A percentile compares a stretch with the other conserved stretches of the same genome.
phyloP scores from a whole-genome alignment of 176 grass and related monocot species.

The Zoysia japonica region DNA sequence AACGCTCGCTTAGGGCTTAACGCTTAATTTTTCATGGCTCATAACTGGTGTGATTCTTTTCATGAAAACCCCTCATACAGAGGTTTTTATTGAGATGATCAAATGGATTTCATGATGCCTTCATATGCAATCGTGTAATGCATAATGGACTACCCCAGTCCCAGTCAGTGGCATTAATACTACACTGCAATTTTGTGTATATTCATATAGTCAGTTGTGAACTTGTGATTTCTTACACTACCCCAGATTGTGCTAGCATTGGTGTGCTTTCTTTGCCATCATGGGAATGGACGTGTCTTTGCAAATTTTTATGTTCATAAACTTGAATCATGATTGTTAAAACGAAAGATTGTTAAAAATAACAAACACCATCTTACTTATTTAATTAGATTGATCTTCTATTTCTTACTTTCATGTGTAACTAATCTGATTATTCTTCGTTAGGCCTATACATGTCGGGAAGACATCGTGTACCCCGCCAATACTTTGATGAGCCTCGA shows the following conservation, averaged over 20 bases:
- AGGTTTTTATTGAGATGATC: not conserved
- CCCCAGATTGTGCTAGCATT: not conserved
- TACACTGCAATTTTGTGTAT: not conserved
- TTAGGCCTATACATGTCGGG: slow-evolving; percentile 59
- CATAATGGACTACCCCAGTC: not conserved
- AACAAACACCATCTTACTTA: not conserved
- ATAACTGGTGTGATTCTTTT: not conserved
- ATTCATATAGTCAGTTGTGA: no score
- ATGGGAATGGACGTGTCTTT: not conserved
- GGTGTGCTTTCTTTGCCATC: not conserved
- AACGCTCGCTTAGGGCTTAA: no score
- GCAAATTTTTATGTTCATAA: not conserved
- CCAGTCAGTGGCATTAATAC: not conserved
- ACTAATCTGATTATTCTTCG: slow-evolving; percentile 31
- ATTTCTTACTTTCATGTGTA: not conserved
- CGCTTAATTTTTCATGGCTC: no score
- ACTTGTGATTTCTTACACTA: not conserved
- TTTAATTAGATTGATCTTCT: not conserved
- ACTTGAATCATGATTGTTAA: not conserved
- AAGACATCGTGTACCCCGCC: slow-evolving; percentile 40
- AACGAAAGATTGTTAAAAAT: not conserved
- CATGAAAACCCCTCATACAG: not conserved
- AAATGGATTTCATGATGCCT: not conserved
- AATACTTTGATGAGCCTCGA: slow-evolving; percentile 43
- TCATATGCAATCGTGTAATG: not conserved